Evolutionary conservation across 495 filamentous ascomycete genomes (phyloP), one percentile per base, ranked within the genome.

Genomic region (Annulohypoxylon maeteangense): DNA sequence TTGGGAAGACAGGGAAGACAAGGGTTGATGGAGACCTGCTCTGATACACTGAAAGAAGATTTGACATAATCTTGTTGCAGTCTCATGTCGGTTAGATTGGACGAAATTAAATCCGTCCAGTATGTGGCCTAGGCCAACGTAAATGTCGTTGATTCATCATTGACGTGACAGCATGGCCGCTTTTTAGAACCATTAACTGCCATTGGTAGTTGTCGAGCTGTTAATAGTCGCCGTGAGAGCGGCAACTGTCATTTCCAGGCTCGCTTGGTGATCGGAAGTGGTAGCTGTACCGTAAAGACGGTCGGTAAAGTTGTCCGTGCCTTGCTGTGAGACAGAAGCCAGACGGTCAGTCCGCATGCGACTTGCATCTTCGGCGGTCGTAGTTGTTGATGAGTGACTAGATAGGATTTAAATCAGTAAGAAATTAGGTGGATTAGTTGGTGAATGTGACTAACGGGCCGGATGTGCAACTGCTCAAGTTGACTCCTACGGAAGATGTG

Each of bases 391-490:
- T 0, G 5, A 4, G 48, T 62, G 50, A 23, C 70, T 73, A 42
- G 22, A 4, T 20, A 34, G 22, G 7, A 20, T 62, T 27, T 0
- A 53, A 6, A 44, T 73, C 54, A 73, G 65, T 18, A 14, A 22
- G 5, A 16, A 4, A 5, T 0, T 61, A 16, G 29, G 18, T 4
- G 1, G 40, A 14, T 51, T 56, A 10, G 10, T 42, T 18, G 45
- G 14, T 2, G 18, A 31, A 4, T 18, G n/a, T 47, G 36, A 73
- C 70, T 65, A 7, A 73, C 70, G 62, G 40, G 47, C 16, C 32
- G n/a, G 61, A 66, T 25, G 4, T 10, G 45, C 47, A 73, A 16
- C 20, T 7, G n/a, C 57, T 47, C 0, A 38, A 7, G 53, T 57
- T 47, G 10, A 44, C 25, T 4, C n/a, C 38, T 16, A 53, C 27